These are phyloP conservation scores for Fonsecaea multimorphosa DNA, from an alignment of 2,329 filamentous ascomycete species.

Conservation along the genomic window DNA sequence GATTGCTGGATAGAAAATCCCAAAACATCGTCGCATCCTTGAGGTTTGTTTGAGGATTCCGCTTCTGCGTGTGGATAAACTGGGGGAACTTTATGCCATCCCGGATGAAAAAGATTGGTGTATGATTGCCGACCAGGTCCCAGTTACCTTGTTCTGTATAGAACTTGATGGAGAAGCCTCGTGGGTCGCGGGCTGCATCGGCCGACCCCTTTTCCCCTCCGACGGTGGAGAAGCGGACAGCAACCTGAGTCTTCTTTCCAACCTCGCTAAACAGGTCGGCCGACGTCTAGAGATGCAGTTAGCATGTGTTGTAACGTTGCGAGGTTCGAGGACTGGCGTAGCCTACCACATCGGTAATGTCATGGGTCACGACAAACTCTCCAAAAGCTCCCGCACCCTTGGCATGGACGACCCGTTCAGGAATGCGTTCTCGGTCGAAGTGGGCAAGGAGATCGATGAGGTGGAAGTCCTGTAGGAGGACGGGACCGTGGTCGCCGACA, in stretches of 20 bases:
- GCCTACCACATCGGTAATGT: slow-evolving; percentile 58
- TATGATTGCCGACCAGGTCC: slow-evolving; percentile 55
- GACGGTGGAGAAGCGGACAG: slow-evolving; percentile 56
- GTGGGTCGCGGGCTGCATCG: slow-evolving; percentile 56
- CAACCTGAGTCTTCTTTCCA: slow-evolving; percentile 58
- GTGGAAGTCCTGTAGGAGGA: slow-evolving; percentile 62
- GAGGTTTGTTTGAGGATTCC: slow-evolving; percentile 71
- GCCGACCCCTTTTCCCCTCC: slow-evolving; percentile 53
- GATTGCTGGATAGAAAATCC: slow-evolving; percentile 67
- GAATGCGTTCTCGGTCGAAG: slow-evolving; percentile 69
- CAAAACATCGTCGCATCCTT: slow-evolving; percentile 74
- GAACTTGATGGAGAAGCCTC: slow-evolving; percentile 59
- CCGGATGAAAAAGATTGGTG: slow-evolving; percentile 54
- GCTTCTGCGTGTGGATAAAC: slow-evolving; percentile 77
- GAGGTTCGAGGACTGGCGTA: neutral
- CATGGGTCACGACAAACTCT: slow-evolving; percentile 65
- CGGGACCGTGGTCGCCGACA: slow-evolving; percentile 45
- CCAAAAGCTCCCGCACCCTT: slow-evolving; percentile 64
- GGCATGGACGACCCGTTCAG: slow-evolving; percentile 67
- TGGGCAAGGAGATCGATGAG: slow-evolving; percentile 66
- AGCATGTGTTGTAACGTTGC: neutral
- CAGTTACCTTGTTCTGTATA: slow-evolving; percentile 60
- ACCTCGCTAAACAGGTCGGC: slow-evolving; percentile 60
- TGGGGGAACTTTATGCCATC: slow-evolving; percentile 70
- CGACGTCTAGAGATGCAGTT: slow-evolving; percentile 46